phyloP scores from a whole-genome alignment of 2,329 filamentous ascomycete species.

The Apiospora saccharicola region DNA sequence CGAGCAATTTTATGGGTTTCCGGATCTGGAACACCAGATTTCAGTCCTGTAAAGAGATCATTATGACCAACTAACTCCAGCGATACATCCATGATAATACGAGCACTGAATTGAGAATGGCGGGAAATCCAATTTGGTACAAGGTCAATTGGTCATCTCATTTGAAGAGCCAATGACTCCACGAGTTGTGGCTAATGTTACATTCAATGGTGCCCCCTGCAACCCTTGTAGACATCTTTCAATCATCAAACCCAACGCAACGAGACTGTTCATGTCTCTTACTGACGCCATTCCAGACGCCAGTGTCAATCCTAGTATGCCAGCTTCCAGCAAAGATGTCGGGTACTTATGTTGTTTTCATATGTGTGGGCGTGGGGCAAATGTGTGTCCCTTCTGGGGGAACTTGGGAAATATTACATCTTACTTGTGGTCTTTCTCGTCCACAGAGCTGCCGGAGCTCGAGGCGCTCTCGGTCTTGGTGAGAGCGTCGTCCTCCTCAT shows the following conservation, averaged over 20 bases:
- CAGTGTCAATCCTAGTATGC: conserved; percentile 14
- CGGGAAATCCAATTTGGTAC: neutral
- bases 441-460: conserved; percentile 65
- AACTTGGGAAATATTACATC: conserved; percentile 26
- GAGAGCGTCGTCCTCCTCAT: conserved; percentile 65
- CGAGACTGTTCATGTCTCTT: conserved; percentile 18
- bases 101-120: neutral
- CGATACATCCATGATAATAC: neutral
- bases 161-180: conserved; percentile 15
- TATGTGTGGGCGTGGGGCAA: conserved; percentile 15
- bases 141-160: conserved; percentile 28
- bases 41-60: too few species aligned
- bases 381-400: conserved; percentile 17
- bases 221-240: conserved; percentile 6
- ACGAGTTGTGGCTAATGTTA: conserved; percentile 25
- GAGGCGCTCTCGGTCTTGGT: conserved; percentile 67
- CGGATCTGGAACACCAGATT: neutral
- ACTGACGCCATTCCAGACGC: conserved; percentile 7
- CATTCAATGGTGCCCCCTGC: conserved; percentile 25
- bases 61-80: neutral
- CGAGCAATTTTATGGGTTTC: neutral
- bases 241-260: conserved; percentile 5
- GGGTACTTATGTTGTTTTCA: conserved; percentile 14
- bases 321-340: conserved; percentile 21
- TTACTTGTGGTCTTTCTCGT: conserved; percentile 49